Conservation (phyloP, 306 rosid species). For the Morella rubra region DNA sequence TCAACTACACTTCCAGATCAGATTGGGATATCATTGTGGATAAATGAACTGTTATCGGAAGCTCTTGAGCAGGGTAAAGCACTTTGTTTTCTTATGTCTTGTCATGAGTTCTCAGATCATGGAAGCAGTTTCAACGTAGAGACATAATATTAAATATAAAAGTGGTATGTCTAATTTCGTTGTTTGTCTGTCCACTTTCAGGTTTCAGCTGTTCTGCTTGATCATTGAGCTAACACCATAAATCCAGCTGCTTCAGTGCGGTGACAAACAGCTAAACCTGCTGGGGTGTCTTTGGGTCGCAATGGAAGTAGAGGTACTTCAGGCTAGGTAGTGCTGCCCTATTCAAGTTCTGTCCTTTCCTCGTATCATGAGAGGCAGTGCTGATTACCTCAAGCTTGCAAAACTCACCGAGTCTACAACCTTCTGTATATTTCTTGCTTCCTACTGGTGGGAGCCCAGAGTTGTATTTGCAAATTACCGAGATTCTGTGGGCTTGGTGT, state of each 20-base stretch:
- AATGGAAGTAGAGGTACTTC: constrained; percentile 16
- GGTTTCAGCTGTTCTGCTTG: constrained; percentile 30
- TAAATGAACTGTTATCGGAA: background rate
- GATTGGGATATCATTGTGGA: constrained; percentile 2
- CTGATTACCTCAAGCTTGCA: constrained; percentile 25
- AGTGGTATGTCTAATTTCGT: constrained; percentile 26
- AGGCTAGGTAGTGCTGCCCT: constrained; percentile 29
- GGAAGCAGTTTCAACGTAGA: too few species aligned
- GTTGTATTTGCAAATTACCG: constrained; percentile 2
- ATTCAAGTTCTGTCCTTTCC: constrained; percentile 33
- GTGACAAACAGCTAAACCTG: constrained; percentile 28
- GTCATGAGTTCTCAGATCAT: too few species aligned
- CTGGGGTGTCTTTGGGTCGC: constrained; percentile 5
- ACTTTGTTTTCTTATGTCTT: too few species aligned
- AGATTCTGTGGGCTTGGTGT: constrained; percentile 15
- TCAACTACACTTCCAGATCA: background rate
- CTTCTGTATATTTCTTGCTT: constrained; percentile 15
- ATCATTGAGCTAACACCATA: constrained; percentile 20
- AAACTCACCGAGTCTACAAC: constrained; percentile 25
- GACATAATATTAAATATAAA: too few species aligned
- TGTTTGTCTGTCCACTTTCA: constrained; percentile 20
- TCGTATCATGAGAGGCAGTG: constrained; percentile 26
- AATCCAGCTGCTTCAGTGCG: constrained; percentile 5
- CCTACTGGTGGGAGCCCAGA: too few species aligned
- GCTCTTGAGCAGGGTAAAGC: background rate